A percentile compares a stretch with the other conserved stretches of the same genome.
Conservation (phyloP, 495 filamentous ascomycete genomes). For the Annulohypoxylon stygium region DNA sequence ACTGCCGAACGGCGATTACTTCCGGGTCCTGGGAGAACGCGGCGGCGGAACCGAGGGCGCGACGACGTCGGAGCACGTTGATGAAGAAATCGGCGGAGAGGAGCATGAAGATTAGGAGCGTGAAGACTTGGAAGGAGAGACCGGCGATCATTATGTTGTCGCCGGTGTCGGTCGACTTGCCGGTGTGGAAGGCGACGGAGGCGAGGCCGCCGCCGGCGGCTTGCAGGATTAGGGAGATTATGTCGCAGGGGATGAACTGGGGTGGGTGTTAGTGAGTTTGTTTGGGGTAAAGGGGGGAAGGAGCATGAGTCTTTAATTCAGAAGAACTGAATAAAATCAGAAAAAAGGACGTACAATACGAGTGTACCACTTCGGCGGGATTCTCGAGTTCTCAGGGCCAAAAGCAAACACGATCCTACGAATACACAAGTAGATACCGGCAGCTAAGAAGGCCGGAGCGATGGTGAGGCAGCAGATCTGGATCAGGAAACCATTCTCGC, state of each 20-base stretch:
- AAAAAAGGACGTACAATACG: slow-evolving; percentile 56
- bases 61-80: slow-evolving; percentile 49
- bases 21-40: slow-evolving; percentile 48
- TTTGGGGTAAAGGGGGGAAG: no score
- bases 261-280: not conserved
- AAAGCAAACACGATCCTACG: slow-evolving; percentile 70
- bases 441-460: slow-evolving; percentile 73
- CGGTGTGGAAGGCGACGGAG: slow-evolving; percentile 58
- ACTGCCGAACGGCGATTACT: slow-evolving; percentile 37
- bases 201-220: slow-evolving; percentile 73
- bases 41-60: slow-evolving; percentile 39
- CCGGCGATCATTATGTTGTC: slow-evolving; percentile 77
- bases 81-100: slow-evolving; percentile 59
- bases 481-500: slow-evolving; percentile 60
- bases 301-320: no score
- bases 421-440: slow-evolving; percentile 73
- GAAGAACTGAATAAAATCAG: no score
- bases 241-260: slow-evolving; percentile 71
- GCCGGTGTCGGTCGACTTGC: slow-evolving; percentile 56
- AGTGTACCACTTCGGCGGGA: slow-evolving; percentile 67
- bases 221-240: slow-evolving; percentile 73
- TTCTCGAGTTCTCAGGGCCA: slow-evolving; percentile 71
- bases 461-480: slow-evolving; percentile 75
- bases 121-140: slow-evolving; percentile 68
- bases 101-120: slow-evolving; percentile 62